Conservation (phyloP, 2,329 filamentous ascomycete genomes). For the Colletotrichum agaves region DNA sequence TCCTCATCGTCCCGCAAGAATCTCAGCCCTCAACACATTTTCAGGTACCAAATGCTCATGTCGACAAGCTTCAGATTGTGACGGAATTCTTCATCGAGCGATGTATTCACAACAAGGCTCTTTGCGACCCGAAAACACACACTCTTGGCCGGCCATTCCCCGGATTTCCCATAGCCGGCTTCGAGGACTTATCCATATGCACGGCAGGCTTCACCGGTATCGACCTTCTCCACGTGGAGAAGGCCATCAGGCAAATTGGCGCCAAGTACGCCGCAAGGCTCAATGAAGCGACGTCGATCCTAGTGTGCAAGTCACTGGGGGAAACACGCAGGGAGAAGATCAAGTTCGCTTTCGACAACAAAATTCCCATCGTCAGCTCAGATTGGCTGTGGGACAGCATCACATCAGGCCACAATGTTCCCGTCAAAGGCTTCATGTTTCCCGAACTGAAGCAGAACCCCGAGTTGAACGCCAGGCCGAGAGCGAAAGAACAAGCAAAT, state of each 20-base stretch:
- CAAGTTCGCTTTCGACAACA: slow-evolving; percentile 77
- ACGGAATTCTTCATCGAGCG: slow-evolving; percentile 96
- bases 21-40: slow-evolving; percentile 59
- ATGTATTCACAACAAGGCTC: slow-evolving; percentile 80
- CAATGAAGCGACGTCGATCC: slow-evolving; percentile 75
- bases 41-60: slow-evolving; percentile 46
- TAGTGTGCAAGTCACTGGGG: slow-evolving; percentile 74
- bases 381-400: slow-evolving; percentile 91
- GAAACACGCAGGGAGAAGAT: slow-evolving; percentile 79
- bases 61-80: slow-evolving; percentile 62
- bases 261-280: slow-evolving; percentile 85
- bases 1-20: slow-evolving; percentile 65
- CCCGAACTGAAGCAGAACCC: slow-evolving; percentile 51
- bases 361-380: slow-evolving; percentile 81
- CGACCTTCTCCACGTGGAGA: slow-evolving; percentile 86
- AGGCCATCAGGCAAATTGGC: slow-evolving; percentile 79
- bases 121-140: slow-evolving; percentile 76
- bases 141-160: slow-evolving; percentile 82
- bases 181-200: slow-evolving; percentile 77
- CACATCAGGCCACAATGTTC: slow-evolving; percentile 60
- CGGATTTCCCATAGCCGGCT: slow-evolving; percentile 74
- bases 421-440: slow-evolving; percentile 60
- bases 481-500: slow-evolving; percentile 4
- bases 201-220: slow-evolving; percentile 86
- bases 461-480: slow-evolving; percentile 20